A percentile compares a stretch with the other conserved stretches of the same genome.
These are phyloP conservation scores for Tolypocladium album DNA, from an alignment of 2,329 filamentous ascomycete genomes.

Conservation along the genomic window DNA sequence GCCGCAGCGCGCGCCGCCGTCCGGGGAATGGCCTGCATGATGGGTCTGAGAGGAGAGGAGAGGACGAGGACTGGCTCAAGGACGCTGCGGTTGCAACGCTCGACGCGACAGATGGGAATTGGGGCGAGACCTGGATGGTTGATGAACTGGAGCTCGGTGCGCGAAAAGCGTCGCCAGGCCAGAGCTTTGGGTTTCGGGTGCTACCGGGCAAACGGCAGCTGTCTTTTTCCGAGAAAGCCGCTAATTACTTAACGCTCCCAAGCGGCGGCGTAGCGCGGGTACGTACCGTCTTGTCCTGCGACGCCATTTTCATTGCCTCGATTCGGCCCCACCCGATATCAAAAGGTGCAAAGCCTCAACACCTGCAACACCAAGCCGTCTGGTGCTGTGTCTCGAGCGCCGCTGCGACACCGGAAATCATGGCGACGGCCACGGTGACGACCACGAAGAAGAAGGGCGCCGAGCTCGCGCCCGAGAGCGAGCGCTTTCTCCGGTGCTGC, in stretches of 20 bases:
- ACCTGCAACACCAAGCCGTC: not conserved
- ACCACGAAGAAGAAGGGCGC: slow-evolving; percentile 60
- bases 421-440: slow-evolving; percentile 46
- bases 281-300: not conserved
- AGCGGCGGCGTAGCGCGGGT: no score
- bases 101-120: slow-evolving; percentile 8
- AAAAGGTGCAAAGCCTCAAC: not conserved
- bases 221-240: slow-evolving; percentile 11
- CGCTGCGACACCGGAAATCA: slow-evolving; percentile 8
- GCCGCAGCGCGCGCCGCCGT: slow-evolving; percentile 55
- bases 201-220: slow-evolving; percentile 10
- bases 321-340: not conserved
- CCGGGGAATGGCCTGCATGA: slow-evolving; percentile 80
- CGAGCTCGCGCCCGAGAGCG: slow-evolving; percentile 82
- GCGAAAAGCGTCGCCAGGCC: slow-evolving; percentile 6
- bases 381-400: not conserved
- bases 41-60: slow-evolving; percentile 18
- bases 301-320: not conserved
- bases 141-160: slow-evolving; percentile 8
- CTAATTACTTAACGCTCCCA: no score
- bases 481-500: slow-evolving; percentile 87
- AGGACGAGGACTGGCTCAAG: slow-evolving; percentile 1
- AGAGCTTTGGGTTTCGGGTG: slow-evolving; percentile 8
- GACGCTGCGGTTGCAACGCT: slow-evolving; percentile 10
- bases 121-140: slow-evolving; percentile 6